These are phyloP conservation scores for Sungouiella thailandica DNA, from an alignment of 805 yeast species.

Conservation along the genomic window DNA sequence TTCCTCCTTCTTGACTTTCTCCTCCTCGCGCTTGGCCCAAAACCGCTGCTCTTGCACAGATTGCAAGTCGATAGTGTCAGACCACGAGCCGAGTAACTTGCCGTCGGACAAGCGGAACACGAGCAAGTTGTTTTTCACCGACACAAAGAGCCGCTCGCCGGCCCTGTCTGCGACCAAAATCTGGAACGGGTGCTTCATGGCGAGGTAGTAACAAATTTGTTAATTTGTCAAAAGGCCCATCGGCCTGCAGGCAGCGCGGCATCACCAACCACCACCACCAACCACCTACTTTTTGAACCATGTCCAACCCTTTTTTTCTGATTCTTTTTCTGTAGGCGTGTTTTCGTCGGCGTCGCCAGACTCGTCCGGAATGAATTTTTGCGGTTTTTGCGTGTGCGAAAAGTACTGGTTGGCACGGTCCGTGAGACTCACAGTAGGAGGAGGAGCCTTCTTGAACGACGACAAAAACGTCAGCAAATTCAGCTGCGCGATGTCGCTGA, in stretches of 20 bases:
- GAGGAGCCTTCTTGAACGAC: conserved; percentile 11
- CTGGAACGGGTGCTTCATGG: conserved; percentile 71
- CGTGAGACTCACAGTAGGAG: conserved; percentile 2
- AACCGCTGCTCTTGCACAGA: conserved; percentile 43
- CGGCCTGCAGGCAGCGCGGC: conserved; percentile 9
- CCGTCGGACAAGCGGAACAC: conserved; percentile 43
- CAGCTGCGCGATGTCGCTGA: conserved; percentile 3
- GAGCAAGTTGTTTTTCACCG: conserved; percentile 55
- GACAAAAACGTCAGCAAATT: conserved; percentile 12
- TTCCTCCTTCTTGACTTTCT: conserved; percentile 15
- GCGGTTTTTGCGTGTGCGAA: conserved; percentile 14
- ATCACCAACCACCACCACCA: too few species aligned
- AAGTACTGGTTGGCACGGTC: conserved; percentile 11
- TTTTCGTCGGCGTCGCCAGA: not conserved
- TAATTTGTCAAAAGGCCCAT: conserved; percentile 7
- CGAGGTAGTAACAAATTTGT: not conserved
- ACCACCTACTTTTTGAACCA: conserved; percentile 15
- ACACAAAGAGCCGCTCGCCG: conserved; percentile 48
- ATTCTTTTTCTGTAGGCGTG: conserved; percentile 1
- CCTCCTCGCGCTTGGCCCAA: conserved; percentile 22
- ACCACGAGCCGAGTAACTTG: conserved; percentile 53
- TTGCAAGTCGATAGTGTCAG: conserved; percentile 52
- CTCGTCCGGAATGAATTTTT: conserved; percentile 10
- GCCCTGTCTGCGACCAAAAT: conserved; percentile 40
- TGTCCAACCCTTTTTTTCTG: conserved; percentile 10